phyloP scores from a whole-genome alignment of 306 rosid species.

The Quercus variabilis region DNA sequence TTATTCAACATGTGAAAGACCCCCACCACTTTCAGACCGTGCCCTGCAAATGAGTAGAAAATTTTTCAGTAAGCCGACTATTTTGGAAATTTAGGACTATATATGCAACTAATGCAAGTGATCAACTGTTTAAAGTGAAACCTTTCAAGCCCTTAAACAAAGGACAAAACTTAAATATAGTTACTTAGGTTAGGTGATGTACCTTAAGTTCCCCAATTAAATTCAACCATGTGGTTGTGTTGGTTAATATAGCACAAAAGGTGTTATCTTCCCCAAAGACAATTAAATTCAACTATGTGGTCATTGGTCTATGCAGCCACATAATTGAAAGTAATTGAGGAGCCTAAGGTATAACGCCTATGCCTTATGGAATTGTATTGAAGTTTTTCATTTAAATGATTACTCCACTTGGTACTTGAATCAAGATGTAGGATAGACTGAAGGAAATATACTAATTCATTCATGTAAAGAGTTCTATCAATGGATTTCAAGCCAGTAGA shows the following conservation, averaged over 20 bases:
- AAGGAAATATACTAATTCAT: not conserved
- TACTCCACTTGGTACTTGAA: not conserved
- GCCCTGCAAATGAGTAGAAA: slow-evolving; percentile 48
- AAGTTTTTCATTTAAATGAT: not conserved
- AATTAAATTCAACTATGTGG: too few species aligned
- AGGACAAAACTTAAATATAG: not conserved
- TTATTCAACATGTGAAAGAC: slow-evolving; percentile 83
- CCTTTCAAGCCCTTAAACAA: not conserved
- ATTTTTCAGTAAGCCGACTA: not conserved
- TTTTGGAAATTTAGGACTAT: not conserved
- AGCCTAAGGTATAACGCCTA: too few species aligned
- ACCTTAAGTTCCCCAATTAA: too few species aligned
- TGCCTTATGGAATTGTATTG: too few species aligned
- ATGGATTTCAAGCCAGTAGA: not conserved
- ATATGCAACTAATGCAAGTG: not conserved
- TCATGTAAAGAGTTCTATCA: not conserved
- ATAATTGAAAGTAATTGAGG: too few species aligned
- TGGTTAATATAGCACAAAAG: too few species aligned
- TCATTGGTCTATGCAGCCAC: too few species aligned
- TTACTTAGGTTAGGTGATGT: too few species aligned
- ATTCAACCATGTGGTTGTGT: too few species aligned
- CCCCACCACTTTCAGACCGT: slow-evolving; percentile 71
- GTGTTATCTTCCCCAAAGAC: too few species aligned
- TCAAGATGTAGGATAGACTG: not conserved
- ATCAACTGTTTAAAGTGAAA: not conserved